Evolutionary conservation across 352 stramenopile species (phyloP).

Genomic region (Phytophthora lateralis): DNA sequence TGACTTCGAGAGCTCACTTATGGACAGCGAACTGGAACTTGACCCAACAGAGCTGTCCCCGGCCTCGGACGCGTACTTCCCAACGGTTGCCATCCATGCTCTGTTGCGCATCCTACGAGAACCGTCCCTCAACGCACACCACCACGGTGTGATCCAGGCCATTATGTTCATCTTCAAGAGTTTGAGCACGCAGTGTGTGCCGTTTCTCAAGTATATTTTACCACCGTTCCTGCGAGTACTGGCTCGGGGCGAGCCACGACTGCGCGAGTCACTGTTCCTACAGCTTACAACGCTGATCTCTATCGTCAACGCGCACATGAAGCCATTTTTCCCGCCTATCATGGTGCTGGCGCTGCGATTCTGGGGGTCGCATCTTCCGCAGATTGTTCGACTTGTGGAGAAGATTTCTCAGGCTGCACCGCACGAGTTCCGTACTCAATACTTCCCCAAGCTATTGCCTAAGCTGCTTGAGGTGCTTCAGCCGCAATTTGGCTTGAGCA

Average conservation of each 20-base stretch:
- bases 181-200: conserved; percentile 94
- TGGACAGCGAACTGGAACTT: conserved; percentile 65
- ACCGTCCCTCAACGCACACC: conserved; percentile 94
- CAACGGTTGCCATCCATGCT: conserved; percentile 96
- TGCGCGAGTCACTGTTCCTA: conserved; percentile 97
- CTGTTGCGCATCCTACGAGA: conserved; percentile 97
- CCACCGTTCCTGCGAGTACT: conserved; percentile 97
- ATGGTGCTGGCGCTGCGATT: conserved; percentile 96
- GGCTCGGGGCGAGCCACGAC: conserved; percentile 85
- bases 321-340: conserved; percentile 96
- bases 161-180: conserved; percentile 99
- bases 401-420: conserved; percentile 79
- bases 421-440: conserved; percentile 81
- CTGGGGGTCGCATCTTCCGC: conserved; percentile 95
- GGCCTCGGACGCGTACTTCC: conserved; percentile 95
- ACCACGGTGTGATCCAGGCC: conserved; percentile 97
- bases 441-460: conserved; percentile 89
- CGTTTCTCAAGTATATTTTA: conserved; percentile 97
- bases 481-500: conserved; percentile 74
- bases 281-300: conserved; percentile 95
- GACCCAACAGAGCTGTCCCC: conserved; percentile 76
- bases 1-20: conserved; percentile 74
- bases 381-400: conserved; percentile 96
- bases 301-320: conserved; percentile 96
- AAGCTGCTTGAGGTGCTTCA: conserved; percentile 89